Evolutionary conservation across 257 asterid species (phyloP).

Genomic region (Linderniella brevidens): DNA sequence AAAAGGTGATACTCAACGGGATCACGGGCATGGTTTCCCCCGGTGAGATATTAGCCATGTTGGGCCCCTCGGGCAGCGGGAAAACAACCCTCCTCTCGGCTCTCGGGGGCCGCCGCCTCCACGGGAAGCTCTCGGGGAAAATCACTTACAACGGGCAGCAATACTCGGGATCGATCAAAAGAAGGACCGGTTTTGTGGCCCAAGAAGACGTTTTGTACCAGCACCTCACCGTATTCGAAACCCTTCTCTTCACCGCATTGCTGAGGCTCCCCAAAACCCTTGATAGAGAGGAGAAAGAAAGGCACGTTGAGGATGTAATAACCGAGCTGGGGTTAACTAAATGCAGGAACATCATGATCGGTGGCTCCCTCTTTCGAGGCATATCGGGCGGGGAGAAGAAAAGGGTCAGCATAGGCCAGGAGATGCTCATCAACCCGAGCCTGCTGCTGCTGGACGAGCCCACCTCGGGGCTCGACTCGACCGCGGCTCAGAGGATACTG

Average conservation of each 20-base stretch:
- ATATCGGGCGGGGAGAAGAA: constrained; percentile 96
- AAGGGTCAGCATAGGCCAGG: constrained; percentile 94
- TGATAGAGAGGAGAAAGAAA: constrained; percentile 30
- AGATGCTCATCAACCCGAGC: constrained; percentile 88
- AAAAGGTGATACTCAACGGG: constrained; percentile 76
- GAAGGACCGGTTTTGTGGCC: constrained; percentile 76
- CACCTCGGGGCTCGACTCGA: constrained; percentile 88
- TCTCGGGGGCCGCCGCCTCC: constrained; percentile 87
- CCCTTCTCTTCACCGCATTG: constrained; percentile 70
- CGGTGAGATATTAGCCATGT: constrained; percentile 89
- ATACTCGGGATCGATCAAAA: constrained; percentile 59
- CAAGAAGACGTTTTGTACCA: constrained; percentile 80
- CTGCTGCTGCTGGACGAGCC: constrained; percentile 80
- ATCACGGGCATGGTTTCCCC: constrained; percentile 75
- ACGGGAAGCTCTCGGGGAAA: constrained; percentile 63
- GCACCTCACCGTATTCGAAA: constrained; percentile 76
- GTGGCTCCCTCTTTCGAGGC: constrained; percentile 74
- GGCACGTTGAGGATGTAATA: constrained; percentile 62
- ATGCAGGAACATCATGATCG: constrained; percentile 70
- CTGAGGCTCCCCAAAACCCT: constrained; percentile 58
- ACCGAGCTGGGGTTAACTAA: constrained; percentile 46
- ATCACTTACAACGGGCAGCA: constrained; percentile 75
- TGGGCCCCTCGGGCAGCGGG: constrained; percentile 97
- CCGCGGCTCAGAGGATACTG: constrained; percentile 72
- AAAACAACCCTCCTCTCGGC: constrained; percentile 89